Evolutionary conservation across 2,329 filamentous ascomycete species (phyloP), one percentile per base, ranked within the genome.

Genomic region (Ophiocordyceps camponoti-rufipedis): DNA sequence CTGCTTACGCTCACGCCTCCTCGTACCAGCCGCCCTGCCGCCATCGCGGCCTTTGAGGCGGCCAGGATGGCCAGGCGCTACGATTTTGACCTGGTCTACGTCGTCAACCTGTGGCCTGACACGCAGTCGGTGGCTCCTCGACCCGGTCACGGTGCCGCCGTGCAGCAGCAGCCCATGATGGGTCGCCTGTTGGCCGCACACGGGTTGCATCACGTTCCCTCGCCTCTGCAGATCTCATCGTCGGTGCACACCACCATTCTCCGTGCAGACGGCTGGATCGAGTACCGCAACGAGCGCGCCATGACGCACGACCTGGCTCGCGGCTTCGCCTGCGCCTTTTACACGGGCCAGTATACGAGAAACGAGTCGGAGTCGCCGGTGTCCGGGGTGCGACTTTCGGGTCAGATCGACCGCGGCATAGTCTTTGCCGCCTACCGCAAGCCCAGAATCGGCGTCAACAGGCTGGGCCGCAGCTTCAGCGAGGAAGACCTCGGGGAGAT

Each of bases 81-180:
- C 55, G 64, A 72, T 45, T 75, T 78, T 45, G 71, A 75, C 50
- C 61, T 78, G 23, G 64, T 77, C 12, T 78, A 78, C 50, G 66
- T 78, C 29, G 68, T 76, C 49, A 75, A 72, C 49, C 58, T 78
- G 13, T 76, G 74, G 73, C 72, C 74, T 19, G 55, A 57, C 19
- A 47, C 23, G 23, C 23, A 23, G 23, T 5, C 5, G 3, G 23
- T 23, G 23, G 23, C 23, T 23, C 23, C 23, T 23, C 23, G 23
- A 3, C 23, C 23, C 23, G 23, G 23, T 23, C 23, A 23, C 5
- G 3, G 3, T 5, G 23, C 23, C 23, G 23, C 23, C 23, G 23
- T 23, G 23, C 23, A 23, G 23, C 23, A 23, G 5, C 52, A 52
- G 19, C 56, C 55, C 6, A 53, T 72, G 49, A 66, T 65, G 6